These are phyloP conservation scores for Colletotrichum abscissum DNA, from an alignment of 2,329 filamentous ascomycete species.

Conservation along the genomic window DNA sequence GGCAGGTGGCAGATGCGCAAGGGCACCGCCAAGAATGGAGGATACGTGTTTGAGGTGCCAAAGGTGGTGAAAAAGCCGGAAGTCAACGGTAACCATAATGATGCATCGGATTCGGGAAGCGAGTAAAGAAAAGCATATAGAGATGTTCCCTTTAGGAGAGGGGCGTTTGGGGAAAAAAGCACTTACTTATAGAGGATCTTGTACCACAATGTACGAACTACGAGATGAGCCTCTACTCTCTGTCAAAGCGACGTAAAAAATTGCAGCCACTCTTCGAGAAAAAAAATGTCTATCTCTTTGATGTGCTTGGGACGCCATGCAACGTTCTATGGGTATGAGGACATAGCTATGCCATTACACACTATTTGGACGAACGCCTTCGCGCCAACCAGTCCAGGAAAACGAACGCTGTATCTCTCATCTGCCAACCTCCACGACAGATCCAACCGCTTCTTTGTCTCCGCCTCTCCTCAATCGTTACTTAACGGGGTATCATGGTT, in stretches of 20 bases:
- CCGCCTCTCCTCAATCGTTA: neutral
- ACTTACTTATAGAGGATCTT: slow-evolving; percentile 22
- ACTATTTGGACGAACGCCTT: slow-evolving; percentile 7
- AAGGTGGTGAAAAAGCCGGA: slow-evolving; percentile 47
- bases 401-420: neutral
- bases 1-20: slow-evolving; percentile 80
- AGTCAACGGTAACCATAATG: slow-evolving; percentile 48
- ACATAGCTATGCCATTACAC: slow-evolving; percentile 5
- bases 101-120: slow-evolving; percentile 38
- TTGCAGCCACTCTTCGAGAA: slow-evolving; percentile 15
- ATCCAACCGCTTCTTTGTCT: neutral
- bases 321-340: slow-evolving; percentile 19
- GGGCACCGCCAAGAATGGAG: slow-evolving; percentile 77
- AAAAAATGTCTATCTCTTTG: neutral
- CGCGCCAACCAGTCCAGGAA: neutral
- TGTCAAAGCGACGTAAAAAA: slow-evolving; percentile 9
- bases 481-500: slow-evolving; percentile 7
- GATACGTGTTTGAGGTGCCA: slow-evolving; percentile 88
- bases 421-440: neutral
- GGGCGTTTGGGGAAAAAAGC: slow-evolving; percentile 14
- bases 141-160: slow-evolving; percentile 9
- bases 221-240: slow-evolving; percentile 27
- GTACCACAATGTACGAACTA: slow-evolving; percentile 33
- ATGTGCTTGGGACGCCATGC: neutral
- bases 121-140: slow-evolving; percentile 27